Evolutionary conservation across 2,329 filamentous ascomycete species (phyloP).

Genomic region (Intubia oerlemansii): DNA sequence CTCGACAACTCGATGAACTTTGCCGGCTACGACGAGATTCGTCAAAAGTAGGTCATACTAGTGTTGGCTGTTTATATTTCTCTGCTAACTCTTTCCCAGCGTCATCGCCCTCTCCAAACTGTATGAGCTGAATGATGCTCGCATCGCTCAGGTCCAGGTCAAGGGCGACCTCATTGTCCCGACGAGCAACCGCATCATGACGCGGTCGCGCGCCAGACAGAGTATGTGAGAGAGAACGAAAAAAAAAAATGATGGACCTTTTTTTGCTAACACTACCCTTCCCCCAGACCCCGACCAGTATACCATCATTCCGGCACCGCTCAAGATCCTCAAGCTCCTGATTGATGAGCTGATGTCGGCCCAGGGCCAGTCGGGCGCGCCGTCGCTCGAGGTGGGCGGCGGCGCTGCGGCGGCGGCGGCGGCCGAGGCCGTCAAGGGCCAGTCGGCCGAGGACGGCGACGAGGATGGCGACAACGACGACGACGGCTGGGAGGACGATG

Average conservation of each 20-base stretch:
- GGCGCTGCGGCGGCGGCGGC: slow-evolving; percentile 37
- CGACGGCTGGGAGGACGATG: slow-evolving; percentile 79
- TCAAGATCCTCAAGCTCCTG: slow-evolving; percentile 93
- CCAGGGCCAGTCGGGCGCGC: slow-evolving; percentile 33
- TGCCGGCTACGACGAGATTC: slow-evolving; percentile 93
- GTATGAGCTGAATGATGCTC: slow-evolving; percentile 66
- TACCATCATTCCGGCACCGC: slow-evolving; percentile 64
- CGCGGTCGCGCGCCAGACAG: slow-evolving; percentile 68
- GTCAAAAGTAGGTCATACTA: slow-evolving; percentile 53
- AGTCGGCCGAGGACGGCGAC: no score
- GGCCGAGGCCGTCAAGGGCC: slow-evolving; percentile 22
- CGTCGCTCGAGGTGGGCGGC: slow-evolving; percentile 3
- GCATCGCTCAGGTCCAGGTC: slow-evolving; percentile 59
- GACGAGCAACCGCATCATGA: slow-evolving; percentile 72
- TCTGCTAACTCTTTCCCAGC: slow-evolving; percentile 19
- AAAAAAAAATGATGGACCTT: not conserved
- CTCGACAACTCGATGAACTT: slow-evolving; percentile 93
- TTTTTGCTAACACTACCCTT: slow-evolving; percentile 4
- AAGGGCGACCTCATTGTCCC: slow-evolving; percentile 80
- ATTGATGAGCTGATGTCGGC: slow-evolving; percentile 73
- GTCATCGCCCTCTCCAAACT: slow-evolving; percentile 86
- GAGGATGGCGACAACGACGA: slow-evolving; percentile 42
- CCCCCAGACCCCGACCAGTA: slow-evolving; percentile 83
- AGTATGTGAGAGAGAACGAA: slow-evolving; percentile 28
- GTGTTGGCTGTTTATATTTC: not conserved